phyloP scores from a whole-genome alignment of 2,329 filamentous ascomycete genomes.

The Penicillium sp. region DNA sequence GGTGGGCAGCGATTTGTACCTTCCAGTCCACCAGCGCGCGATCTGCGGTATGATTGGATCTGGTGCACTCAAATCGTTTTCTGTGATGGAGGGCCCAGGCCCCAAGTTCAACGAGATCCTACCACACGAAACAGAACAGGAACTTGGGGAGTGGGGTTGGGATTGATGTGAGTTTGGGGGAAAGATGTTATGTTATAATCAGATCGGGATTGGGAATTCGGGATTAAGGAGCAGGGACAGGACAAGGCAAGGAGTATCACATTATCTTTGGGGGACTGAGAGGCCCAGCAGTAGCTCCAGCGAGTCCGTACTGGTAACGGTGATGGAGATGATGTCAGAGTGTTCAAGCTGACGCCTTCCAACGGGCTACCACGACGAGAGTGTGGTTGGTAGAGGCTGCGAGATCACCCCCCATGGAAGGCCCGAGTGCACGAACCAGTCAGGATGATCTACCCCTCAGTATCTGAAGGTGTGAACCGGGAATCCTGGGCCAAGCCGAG shows the following conservation, averaged over 20 bases:
- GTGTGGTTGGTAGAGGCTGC: constrained; percentile 7
- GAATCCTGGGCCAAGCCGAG: not conserved
- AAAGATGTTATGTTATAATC: not conserved
- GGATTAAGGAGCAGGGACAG: not conserved
- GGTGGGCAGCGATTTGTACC: constrained; percentile 10
- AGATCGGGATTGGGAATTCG: not conserved
- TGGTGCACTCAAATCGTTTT: constrained; percentile 1
- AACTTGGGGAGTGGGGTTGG: not conserved
- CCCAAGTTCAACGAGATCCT: not conserved
- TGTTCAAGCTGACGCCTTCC: constrained; percentile 1
- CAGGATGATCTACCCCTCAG: constrained; percentile 2
- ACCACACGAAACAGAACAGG: not conserved
- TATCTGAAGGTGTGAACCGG: not conserved
- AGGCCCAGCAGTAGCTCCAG: not conserved
- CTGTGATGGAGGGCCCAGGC: constrained; percentile 10
- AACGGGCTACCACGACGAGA: not conserved
- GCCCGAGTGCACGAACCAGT: constrained; percentile 16
- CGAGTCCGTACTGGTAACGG: not conserved
- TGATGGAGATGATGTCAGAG: constrained; percentile 18
- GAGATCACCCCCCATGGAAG: constrained; percentile 11
- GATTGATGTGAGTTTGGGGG: not conserved
- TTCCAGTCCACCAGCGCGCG: not conserved
- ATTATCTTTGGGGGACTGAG: not conserved
- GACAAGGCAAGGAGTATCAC: not conserved
- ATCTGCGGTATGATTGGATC: constrained; percentile 8